These are phyloP conservation scores for Rhizophagus prolifer DNA, from an alignment of 192 early-diverging fungal species.

Conservation along the genomic window DNA sequence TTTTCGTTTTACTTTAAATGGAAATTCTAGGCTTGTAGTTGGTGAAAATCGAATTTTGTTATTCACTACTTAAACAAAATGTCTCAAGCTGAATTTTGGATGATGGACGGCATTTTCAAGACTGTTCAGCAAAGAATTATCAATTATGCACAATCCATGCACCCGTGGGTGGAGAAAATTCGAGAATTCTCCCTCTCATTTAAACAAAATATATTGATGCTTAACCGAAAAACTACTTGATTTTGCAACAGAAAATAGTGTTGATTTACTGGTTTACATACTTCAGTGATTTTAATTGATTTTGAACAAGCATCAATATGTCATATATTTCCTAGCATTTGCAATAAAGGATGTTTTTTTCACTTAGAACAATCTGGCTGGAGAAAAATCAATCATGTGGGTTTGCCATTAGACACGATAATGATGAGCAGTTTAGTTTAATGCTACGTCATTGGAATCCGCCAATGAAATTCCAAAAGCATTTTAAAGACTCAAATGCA, in stretches of 20 bases:
- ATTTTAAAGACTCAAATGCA: too few species aligned
- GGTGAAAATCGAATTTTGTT: neutral
- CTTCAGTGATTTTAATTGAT: neutral
- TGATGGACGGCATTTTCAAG: too few species aligned
- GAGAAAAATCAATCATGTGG: neutral
- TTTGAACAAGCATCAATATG: neutral
- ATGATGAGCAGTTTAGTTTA: conserved; percentile 1
- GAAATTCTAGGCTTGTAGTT: neutral
- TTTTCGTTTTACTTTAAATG: neutral
- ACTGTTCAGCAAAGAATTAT: too few species aligned
- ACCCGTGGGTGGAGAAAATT: neutral
- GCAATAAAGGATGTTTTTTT: conserved; percentile 3
- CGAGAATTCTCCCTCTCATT: neutral
- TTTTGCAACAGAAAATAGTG: neutral
- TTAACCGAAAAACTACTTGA: neutral
- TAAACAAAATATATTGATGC: neutral
- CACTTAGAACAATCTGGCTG: neutral
- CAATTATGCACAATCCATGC: too few species aligned
- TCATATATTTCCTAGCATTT: neutral
- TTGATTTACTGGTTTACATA: neutral
- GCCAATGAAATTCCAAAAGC: neutral
- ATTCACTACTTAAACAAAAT: neutral
- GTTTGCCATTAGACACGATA: neutral
- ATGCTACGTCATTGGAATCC: neutral
- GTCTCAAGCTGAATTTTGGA: neutral